These are phyloP conservation scores for Mycena capillaripes DNA, from an alignment of 768 basidiomycete species.

Conservation along the genomic window DNA sequence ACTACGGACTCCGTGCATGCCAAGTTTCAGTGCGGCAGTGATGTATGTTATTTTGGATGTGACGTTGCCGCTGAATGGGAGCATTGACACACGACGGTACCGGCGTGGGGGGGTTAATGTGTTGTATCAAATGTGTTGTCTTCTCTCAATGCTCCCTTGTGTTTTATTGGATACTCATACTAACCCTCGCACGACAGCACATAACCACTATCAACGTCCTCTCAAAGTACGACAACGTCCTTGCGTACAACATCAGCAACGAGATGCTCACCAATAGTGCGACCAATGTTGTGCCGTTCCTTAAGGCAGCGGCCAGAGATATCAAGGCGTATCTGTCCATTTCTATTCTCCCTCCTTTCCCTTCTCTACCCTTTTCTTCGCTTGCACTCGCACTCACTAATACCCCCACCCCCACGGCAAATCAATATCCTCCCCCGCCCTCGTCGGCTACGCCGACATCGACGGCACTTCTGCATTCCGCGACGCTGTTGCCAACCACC, in stretches of 20 bases:
- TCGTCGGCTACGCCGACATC: slow-evolving; percentile 10
- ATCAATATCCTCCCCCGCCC: not conserved
- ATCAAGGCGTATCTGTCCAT: slow-evolving; percentile 67
- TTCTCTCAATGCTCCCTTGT: no score
- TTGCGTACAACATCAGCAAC: slow-evolving; percentile 81
- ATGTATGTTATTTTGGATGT: slow-evolving; percentile 94
- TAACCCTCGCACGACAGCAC: slow-evolving; percentile 51
- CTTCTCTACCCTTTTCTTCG: no score
- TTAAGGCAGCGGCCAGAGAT: slow-evolving; percentile 83
- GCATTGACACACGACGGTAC: slow-evolving; percentile 68
- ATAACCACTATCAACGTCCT: slow-evolving; percentile 71
- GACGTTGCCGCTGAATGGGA: slow-evolving; percentile 80
- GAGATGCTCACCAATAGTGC: slow-evolving; percentile 59
- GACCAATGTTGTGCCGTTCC: slow-evolving; percentile 71
- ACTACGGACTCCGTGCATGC: no score
- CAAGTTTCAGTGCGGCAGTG: slow-evolving; percentile 79
- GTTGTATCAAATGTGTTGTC: slow-evolving; percentile 59
- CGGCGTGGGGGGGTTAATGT: slow-evolving; percentile 76
- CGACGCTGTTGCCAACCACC: not conserved
- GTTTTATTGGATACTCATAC: no score
- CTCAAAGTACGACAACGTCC: slow-evolving; percentile 75
- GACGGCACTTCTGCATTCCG: not conserved
- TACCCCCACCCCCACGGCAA: not conserved
- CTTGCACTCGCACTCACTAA: no score
- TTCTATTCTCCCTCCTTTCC: no score